Conservation (phyloP, 306 rosid genomes). For the Dryas alaskensis region DNA sequence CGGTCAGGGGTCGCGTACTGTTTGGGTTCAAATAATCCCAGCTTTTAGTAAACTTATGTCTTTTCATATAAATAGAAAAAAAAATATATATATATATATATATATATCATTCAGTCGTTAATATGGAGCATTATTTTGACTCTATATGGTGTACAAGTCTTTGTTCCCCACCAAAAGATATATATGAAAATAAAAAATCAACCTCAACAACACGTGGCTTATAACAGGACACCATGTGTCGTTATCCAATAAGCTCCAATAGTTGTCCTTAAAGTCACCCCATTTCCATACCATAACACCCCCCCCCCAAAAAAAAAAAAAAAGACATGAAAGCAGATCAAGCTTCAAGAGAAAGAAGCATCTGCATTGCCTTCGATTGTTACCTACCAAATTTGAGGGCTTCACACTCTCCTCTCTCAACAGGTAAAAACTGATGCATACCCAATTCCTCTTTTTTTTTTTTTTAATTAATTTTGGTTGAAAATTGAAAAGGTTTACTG, state of each 20-base stretch:
- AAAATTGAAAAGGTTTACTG: neutral
- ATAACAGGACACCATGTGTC: neutral
- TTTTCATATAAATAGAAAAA: no score
- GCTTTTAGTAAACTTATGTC: no score
- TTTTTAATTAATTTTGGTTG: neutral
- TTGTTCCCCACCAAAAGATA: no score
- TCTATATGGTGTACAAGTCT: neutral
- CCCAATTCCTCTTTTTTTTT: neutral
- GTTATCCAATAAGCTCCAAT: neutral
- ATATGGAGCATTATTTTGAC: no score
- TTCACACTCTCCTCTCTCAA: constrained; percentile 9
- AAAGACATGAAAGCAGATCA: neutral
- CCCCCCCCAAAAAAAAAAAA: no score
- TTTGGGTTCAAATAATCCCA: no score
- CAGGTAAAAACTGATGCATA: neutral
- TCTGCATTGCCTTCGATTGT: neutral
- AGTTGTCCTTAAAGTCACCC: neutral
- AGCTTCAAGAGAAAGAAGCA: neutral
- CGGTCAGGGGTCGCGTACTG: no score
- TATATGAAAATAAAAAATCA: neutral
- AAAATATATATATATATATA: no score
- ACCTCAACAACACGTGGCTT: neutral
- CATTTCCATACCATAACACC: neutral
- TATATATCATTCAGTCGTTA: no score
- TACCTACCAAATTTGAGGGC: neutral